These are phyloP conservation scores for Colletotrichum agaves DNA, from an alignment of 2,329 filamentous ascomycete genomes.

Conservation along the genomic window DNA sequence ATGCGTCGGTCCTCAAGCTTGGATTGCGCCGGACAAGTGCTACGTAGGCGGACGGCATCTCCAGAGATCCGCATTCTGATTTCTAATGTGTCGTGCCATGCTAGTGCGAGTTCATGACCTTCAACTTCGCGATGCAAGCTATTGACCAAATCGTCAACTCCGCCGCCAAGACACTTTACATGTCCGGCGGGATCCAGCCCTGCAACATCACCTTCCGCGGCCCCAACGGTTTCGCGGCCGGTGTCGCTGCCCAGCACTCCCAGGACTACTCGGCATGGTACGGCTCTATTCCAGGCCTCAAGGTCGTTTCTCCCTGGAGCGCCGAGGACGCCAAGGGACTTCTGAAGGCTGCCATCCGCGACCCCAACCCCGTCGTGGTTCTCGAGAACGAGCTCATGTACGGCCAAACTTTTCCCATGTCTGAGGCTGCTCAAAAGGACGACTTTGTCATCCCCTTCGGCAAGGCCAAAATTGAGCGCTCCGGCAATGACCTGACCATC, in stretches of 20 bases:
- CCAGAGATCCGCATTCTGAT: not conserved
- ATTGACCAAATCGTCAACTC: slow-evolving; percentile 99
- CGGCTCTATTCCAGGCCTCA: slow-evolving; percentile 95
- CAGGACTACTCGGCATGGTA: slow-evolving; percentile 99
- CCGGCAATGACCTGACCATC: slow-evolving; percentile 95
- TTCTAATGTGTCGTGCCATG: slow-evolving; percentile 4
- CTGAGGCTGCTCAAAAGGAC: slow-evolving; percentile 92
- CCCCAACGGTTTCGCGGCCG: slow-evolving; percentile 96
- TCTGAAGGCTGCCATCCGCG: slow-evolving; percentile 95
- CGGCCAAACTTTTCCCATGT: slow-evolving; percentile 96
- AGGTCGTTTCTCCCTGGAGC: slow-evolving; percentile 96
- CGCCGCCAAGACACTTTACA: slow-evolving; percentile 98
- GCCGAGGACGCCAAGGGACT: slow-evolving; percentile 98
- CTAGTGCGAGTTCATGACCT: slow-evolving; percentile 99
- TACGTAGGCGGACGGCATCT: not conserved
- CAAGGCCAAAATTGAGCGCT: slow-evolving; percentile 98
- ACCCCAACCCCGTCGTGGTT: slow-evolving; percentile 95
- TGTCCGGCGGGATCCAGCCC: slow-evolving; percentile 99
- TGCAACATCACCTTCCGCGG: slow-evolving; percentile 99
- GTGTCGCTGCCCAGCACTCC: slow-evolving; percentile 97
- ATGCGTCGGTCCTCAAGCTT: not conserved
- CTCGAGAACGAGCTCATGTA: slow-evolving; percentile 93
- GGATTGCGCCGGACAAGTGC: not conserved
- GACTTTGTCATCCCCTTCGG: slow-evolving; percentile 98
- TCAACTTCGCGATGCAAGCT: slow-evolving; percentile 99